Percentiles rank a stretch among this genome's conserved stretches.
Conservation (phyloP, 768 basidiomycete genomes). For the Hydnomerulius pinastri region DNA sequence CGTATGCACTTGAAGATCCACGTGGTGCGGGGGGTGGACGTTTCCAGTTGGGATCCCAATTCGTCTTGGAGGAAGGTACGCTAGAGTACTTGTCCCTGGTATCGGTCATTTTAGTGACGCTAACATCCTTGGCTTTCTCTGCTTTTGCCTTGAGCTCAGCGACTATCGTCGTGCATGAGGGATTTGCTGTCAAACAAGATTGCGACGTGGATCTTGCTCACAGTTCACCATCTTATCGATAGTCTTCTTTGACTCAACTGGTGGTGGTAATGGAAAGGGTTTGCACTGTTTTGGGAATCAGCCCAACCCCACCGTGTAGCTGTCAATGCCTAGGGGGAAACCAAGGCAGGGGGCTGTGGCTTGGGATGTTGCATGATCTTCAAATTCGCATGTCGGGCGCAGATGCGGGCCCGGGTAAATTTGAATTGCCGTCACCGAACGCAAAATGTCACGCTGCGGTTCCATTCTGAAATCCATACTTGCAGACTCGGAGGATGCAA, state of each 20-base stretch:
- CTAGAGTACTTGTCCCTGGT: constrained; percentile 60
- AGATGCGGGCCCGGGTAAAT: no score
- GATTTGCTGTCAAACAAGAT: not conserved
- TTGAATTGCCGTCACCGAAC: no score
- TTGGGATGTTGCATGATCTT: no score
- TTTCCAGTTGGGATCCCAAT: constrained; percentile 61
- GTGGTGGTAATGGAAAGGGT: not conserved
- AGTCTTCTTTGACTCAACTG: not conserved
- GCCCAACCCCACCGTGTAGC: no score
- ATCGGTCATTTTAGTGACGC: constrained; percentile 51
- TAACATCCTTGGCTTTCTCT: constrained; percentile 56
- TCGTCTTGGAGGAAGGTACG: constrained; percentile 58
- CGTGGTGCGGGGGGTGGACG: constrained; percentile 39
- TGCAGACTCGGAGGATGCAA: not conserved
- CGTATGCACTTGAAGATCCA: constrained; percentile 7
- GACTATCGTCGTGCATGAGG: constrained; percentile 37
- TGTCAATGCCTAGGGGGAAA: no score
- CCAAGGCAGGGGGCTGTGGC: no score
- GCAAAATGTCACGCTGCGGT: no score
- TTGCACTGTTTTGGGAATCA: not conserved
- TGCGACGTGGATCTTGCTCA: constrained; percentile 16
- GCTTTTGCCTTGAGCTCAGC: constrained; percentile 71
- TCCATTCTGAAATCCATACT: no score
- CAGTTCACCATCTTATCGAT: constrained; percentile 29
- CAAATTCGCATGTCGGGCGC: no score